phyloP scores from a whole-genome alignment of 2,329 filamentous ascomycete species.

The Ascochyta fabae region DNA sequence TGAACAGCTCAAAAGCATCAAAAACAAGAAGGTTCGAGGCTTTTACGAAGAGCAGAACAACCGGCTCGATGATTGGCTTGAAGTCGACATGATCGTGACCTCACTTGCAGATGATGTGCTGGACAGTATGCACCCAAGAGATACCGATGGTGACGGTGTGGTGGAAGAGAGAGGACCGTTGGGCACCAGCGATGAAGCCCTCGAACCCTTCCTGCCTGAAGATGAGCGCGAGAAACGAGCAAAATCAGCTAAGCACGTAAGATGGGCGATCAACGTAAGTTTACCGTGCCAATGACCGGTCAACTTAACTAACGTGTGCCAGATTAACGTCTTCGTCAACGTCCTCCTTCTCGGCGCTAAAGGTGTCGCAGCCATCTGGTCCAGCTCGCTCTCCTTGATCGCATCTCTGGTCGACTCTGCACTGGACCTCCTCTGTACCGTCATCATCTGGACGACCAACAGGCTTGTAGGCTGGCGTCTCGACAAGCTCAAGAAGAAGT shows the following conservation, averaged over 20 bases:
- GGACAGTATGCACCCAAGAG: slow-evolving; percentile 64
- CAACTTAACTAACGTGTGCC: slow-evolving; percentile 8
- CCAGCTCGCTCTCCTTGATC: slow-evolving; percentile 65
- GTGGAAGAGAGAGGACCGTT: slow-evolving; percentile 60
- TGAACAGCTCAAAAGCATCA: slow-evolving; percentile 57
- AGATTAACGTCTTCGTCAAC: slow-evolving; percentile 67
- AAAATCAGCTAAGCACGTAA: slow-evolving; percentile 57
- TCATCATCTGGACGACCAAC: slow-evolving; percentile 68
- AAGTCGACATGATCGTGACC: slow-evolving; percentile 64
- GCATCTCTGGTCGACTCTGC: slow-evolving; percentile 68
- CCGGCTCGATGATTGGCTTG: slow-evolving; percentile 63
- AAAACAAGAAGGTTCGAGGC: slow-evolving; percentile 57
- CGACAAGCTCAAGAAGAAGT: slow-evolving; percentile 57
- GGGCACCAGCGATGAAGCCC: slow-evolving; percentile 56
- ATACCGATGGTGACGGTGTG: slow-evolving; percentile 63
- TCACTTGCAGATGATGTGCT: slow-evolving; percentile 64
- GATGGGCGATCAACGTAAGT: slow-evolving; percentile 62
- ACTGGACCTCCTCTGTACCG: slow-evolving; percentile 65
- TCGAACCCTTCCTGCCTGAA: slow-evolving; percentile 63
- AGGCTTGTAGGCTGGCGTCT: slow-evolving; percentile 65
- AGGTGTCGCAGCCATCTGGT: slow-evolving; percentile 61
- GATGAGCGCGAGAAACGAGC: slow-evolving; percentile 59
- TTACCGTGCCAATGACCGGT: not conserved
- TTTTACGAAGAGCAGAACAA: slow-evolving; percentile 65
- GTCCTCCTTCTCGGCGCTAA: slow-evolving; percentile 64